Percentiles rank a stretch among this genome's conserved stretches.
Evolutionary conservation across 139 green algal species (phyloP).

Genomic region (Ettlia oleoabundans): DNA sequence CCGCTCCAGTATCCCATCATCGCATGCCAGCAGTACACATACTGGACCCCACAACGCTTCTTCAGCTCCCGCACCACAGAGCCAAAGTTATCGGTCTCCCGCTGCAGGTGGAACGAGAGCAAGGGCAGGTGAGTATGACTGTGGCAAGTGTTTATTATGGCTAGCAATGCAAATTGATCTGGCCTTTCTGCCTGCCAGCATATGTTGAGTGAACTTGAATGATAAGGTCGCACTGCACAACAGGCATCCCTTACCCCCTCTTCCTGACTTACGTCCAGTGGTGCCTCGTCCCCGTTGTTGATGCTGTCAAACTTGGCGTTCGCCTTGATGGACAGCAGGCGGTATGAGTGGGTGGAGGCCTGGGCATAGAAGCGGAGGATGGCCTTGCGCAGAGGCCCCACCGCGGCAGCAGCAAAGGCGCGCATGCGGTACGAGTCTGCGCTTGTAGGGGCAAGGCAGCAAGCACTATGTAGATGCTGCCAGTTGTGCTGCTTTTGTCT

Average conservation of each 20-base stretch:
- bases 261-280: conserved; percentile 13
- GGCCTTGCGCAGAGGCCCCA: conserved; percentile 49
- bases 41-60: conserved; percentile 57
- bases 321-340: conserved; percentile 75
- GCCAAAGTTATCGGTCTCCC: conserved; percentile 51
- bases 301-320: conserved; percentile 84
- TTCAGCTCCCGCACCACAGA: conserved; percentile 69
- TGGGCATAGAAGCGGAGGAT: conserved; percentile 74
- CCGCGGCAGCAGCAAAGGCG: conserved; percentile 42
- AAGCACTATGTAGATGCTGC: too few species aligned
- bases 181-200: too few species aligned
- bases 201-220: too few species aligned
- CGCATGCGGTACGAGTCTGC: conserved; percentile 52
- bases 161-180: too few species aligned
- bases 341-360: conserved; percentile 79
- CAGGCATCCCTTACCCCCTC: too few species aligned
- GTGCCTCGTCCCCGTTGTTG: conserved; percentile 25
- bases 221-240: too few species aligned
- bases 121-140: not conserved
- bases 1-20: conserved; percentile 72
- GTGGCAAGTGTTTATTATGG: too few species aligned
- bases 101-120: conserved; percentile 14
- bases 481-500: too few species aligned
- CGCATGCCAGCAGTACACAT: conserved; percentile 90
- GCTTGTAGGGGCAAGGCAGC: too few species aligned